Base-by-base conservation (phyloP, 768 basidiomycete genomes). In the Mycena olivaceomarginata region DNA sequence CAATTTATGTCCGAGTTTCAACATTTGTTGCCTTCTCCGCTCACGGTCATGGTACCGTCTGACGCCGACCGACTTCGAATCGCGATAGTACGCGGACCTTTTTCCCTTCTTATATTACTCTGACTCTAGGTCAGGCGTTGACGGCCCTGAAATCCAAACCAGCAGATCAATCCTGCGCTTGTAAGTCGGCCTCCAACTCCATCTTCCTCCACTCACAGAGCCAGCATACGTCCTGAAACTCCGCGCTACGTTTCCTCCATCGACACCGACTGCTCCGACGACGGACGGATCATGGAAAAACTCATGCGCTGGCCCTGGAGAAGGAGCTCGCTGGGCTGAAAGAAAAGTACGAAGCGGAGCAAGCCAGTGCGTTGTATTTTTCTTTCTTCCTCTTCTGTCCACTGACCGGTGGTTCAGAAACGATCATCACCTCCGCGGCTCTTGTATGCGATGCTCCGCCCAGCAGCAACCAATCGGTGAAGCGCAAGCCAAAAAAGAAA, bases 101-200 rank as follows among this genome's bases (percentile, higher is more conserved):
- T 48, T 31, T 31, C 25, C 12, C 20, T 15, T 46, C 22, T 51
- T 48, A 57, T 25, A 37, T 7, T 57, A 37, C 20, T 43, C 67
- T 43, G 70, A 72, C 77, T 31, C 72, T 67, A 12, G 16, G 25
- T 65, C 63, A 92, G 91, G 91, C 90, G 12, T 79, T 92, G 37
- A 82, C 85, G 25, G 87, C 88, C 11, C 82, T 92, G 41, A 88
- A 85, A 82, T 85, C 85, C 81, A 91, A 89, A 73, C 90, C 90
- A 39, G 69, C 81, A 20, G 77, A 84, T 31, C 85, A 88, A 77
- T 89, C 89, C 12, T 84, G 85, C 75, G 75, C 84, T 66, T 85
- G 91, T 91, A 77, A 57, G 87, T 37, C 31, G 6, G n/a, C 22
- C n/a, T 57, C 5, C 12, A 22, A 20, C 64, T 56, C 18, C 51